phyloP scores from a whole-genome alignment of 192 early-diverging fungal genomes.

The Umbelopsis sp. region DNA sequence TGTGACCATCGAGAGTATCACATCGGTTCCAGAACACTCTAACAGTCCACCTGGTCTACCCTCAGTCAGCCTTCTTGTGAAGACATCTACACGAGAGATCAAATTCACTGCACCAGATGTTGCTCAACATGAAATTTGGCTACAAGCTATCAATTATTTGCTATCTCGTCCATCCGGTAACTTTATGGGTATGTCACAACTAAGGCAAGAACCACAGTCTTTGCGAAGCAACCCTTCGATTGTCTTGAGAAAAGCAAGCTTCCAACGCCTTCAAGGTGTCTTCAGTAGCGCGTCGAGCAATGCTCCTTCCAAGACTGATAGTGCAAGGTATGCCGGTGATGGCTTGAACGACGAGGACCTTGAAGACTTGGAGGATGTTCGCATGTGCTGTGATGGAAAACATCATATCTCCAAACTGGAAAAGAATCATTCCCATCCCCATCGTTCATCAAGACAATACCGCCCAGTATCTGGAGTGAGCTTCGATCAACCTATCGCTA shows the following conservation, averaged over 20 bases:
- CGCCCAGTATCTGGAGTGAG: conserved; percentile 7
- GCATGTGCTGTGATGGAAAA: conserved; percentile 43
- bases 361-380: conserved; percentile 40
- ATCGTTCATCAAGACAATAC: conserved; percentile 1
- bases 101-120: conserved; percentile 71
- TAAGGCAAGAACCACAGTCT: not conserved
- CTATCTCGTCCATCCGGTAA: not conserved
- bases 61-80: conserved; percentile 60
- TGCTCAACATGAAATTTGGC: conserved; percentile 73
- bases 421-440: conserved; percentile 25
- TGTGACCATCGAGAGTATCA: conserved; percentile 64
- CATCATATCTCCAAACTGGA: conserved; percentile 40
- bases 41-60: conserved; percentile 45
- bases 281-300: conserved; percentile 15
- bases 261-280: conserved; percentile 20
- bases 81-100: conserved; percentile 69
- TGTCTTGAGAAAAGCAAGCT: conserved; percentile 18
- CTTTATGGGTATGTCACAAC: not conserved
- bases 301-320: not conserved
- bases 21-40: conserved; percentile 51
- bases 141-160: conserved; percentile 12
- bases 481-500: conserved; percentile 4
- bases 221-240: conserved; percentile 6
- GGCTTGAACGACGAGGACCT: conserved; percentile 28
- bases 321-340: not conserved